A percentile compares a stretch with the other conserved stretches of the same genome.
Evolutionary conservation across 1,284 basidiomycete genomes (phyloP).

Genomic region (Ustilago tritici): DNA sequence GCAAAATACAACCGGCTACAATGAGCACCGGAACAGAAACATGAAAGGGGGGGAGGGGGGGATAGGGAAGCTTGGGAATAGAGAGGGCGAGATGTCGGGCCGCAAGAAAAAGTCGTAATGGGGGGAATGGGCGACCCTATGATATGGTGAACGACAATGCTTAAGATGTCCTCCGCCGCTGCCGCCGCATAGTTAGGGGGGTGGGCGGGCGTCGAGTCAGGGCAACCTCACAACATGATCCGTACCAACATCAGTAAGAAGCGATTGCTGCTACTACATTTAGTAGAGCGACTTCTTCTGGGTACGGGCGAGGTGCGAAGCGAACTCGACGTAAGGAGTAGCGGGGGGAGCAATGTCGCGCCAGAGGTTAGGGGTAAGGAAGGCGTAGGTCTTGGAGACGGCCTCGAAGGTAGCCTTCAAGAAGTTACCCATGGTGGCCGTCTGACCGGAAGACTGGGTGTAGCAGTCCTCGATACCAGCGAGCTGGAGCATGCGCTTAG

Average conservation of each 20-base stretch:
- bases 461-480: slow-evolving; percentile 94
- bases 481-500: slow-evolving; percentile 95
- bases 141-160: neutral
- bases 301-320: slow-evolving; percentile 65
- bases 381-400: slow-evolving; percentile 95
- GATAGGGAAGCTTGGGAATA: slow-evolving; percentile 37
- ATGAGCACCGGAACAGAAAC: slow-evolving; percentile 11
- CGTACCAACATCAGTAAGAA: slow-evolving; percentile 5
- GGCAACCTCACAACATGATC: neutral
- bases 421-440: slow-evolving; percentile 99
- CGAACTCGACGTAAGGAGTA: slow-evolving; percentile 68
- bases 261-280: slow-evolving; percentile 11
- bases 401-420: slow-evolving; percentile 98
- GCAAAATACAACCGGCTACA: slow-evolving; percentile 38
- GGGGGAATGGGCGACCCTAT: slow-evolving; percentile 20
- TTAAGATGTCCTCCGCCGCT: slow-evolving; percentile 3
- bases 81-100: slow-evolving; percentile 47
- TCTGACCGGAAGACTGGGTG: slow-evolving; percentile 97
- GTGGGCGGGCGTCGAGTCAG: slow-evolving; percentile 5
- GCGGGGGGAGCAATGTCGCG: slow-evolving; percentile 84
- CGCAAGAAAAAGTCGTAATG: slow-evolving; percentile 9
- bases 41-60: slow-evolving; percentile 8
- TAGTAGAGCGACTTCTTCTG: slow-evolving; percentile 65
- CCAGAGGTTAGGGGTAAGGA: slow-evolving; percentile 99
- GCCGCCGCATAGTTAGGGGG: neutral